Evolutionary conservation across 345 rosid genomes (phyloP), one percentile per base, ranked within the genome.

Genomic region (Mallotus nudiflorus): DNA sequence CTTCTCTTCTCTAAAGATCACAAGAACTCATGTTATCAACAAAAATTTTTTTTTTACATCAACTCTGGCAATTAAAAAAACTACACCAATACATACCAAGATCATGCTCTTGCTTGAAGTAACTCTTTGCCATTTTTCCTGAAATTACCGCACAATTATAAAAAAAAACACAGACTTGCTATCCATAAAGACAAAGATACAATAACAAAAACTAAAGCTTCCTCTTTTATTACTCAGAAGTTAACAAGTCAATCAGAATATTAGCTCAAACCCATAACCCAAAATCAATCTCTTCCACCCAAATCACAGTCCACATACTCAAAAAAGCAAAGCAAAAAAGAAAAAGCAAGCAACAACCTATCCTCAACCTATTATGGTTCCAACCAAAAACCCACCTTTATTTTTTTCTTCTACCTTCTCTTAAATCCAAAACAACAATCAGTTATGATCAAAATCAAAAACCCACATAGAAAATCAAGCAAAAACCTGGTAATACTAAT

Each of bases 41-140:
- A 66, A 42, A 57, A 65, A 6, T 35, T 50, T 33, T 18, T 11
- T 42, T 13, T 53, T 19, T 31, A 13, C 18, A 39, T n/a, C n/a
- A 39, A 19, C 7, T 37, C 64, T 3, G 37, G 77, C 6, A 44
- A 53, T 19, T 4, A 48, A 29, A 49, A 25, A 24, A 1, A 50
- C 2, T 28, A 28, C 63, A 56, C 15, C n/a, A 40, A 57, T 20
- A 39, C 68, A 78, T 72, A 91, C 98, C 97, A 51, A 91, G 85
- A 76, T 86, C 97, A 76, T 91, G 97, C 85, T 93, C 98, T 79
- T 89, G 96, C 88, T 91, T 93, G 88, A 93, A 91, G 82, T 87
- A 83, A 75, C 93, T 85, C 82, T 83, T 89, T 25, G 92, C 85
- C 98, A 93, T 93, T 76, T 46, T 71, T 73, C 75, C 86, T 82